Evolutionary conservation across 192 early-diverging fungal species (phyloP).

Genomic region (Entomortierella beljakovae): DNA sequence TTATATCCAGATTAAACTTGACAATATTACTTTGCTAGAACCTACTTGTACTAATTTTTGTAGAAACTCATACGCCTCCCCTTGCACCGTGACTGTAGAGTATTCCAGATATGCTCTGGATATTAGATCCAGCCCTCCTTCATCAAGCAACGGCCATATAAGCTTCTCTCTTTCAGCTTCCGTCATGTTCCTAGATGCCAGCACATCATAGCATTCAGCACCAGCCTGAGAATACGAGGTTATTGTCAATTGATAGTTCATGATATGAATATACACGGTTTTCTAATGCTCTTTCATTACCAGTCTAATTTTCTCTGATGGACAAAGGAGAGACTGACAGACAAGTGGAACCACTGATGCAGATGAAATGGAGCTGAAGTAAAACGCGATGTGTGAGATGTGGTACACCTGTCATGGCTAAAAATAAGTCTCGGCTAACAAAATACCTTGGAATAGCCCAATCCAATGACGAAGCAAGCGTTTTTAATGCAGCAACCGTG

Average conservation of each 20-base stretch:
- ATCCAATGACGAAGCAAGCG: conserved; percentile 12
- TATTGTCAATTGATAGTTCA: not conserved
- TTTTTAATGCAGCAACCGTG: conserved; percentile 20
- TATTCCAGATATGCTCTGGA: conserved; percentile 39
- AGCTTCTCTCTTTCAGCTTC: conserved; percentile 42
- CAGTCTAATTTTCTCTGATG: conserved; percentile 50
- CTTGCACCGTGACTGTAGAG: conserved; percentile 18
- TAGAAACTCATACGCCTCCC: conserved; percentile 34
- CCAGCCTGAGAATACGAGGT: conserved; percentile 50
- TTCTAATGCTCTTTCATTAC: conserved; percentile 22
- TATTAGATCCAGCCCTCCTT: conserved; percentile 44
- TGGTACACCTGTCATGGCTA: not conserved
- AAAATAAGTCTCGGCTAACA: not conserved
- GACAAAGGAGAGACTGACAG: conserved; percentile 32
- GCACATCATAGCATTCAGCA: conserved; percentile 61
- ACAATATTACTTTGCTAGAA: not conserved
- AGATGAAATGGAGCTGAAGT: conserved; percentile 19
- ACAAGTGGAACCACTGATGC: conserved; percentile 12
- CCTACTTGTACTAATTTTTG: conserved; percentile 45
- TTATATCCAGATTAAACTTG: no score
- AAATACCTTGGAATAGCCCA: conserved; percentile 31
- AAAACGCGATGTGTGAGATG: not conserved
- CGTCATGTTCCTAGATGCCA: conserved; percentile 50
- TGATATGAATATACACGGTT: not conserved
- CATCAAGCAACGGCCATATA: conserved; percentile 51